A percentile compares a stretch with the other conserved stretches of the same genome.
phyloP scores from a whole-genome alignment of 768 basidiomycete genomes.

The Trametes cubensis region DNA sequence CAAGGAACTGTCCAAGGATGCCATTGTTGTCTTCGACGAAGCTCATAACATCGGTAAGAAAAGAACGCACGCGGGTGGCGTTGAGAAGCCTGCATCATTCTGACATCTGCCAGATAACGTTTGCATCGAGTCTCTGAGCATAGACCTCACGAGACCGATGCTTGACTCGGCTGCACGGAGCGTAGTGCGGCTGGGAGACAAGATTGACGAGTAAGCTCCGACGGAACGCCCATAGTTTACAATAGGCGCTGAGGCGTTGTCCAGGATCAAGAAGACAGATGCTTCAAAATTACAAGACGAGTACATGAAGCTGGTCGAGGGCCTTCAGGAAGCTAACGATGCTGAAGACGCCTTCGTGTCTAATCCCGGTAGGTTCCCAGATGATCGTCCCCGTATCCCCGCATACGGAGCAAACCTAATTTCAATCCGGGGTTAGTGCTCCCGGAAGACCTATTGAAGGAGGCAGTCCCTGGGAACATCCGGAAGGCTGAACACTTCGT shows the following conservation, averaged over 20 bases:
- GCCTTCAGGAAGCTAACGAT: conserved; percentile 77
- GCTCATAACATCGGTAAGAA: conserved; percentile 94
- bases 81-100: not conserved
- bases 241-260: too few relatives aligned
- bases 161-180: conserved; percentile 91
- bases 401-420: conserved; percentile 5
- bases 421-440: conserved; percentile 55
- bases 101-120: conserved; percentile 74
- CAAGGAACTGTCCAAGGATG: conserved; percentile 95
- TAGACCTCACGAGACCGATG: conserved; percentile 97
- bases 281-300: conserved; percentile 95
- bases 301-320: conserved; percentile 93
- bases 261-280: conserved; percentile 91
- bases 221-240: not conserved
- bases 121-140: conserved; percentile 97
- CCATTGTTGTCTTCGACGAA: conserved; percentile 98
- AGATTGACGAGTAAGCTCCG: conserved; percentile 85
- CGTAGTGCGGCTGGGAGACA: conserved; percentile 81
- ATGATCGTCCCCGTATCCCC: not conserved
- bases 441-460: conserved; percentile 91
- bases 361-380: conserved; percentile 65
- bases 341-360: conserved; percentile 85
- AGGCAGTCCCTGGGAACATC: conserved; percentile 97
- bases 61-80: not conserved
- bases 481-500: conserved; percentile 99